These are phyloP conservation scores for Aspergillus novoparasiticus DNA, from an alignment of 2,329 filamentous ascomycete genomes.

Conservation along the genomic window DNA sequence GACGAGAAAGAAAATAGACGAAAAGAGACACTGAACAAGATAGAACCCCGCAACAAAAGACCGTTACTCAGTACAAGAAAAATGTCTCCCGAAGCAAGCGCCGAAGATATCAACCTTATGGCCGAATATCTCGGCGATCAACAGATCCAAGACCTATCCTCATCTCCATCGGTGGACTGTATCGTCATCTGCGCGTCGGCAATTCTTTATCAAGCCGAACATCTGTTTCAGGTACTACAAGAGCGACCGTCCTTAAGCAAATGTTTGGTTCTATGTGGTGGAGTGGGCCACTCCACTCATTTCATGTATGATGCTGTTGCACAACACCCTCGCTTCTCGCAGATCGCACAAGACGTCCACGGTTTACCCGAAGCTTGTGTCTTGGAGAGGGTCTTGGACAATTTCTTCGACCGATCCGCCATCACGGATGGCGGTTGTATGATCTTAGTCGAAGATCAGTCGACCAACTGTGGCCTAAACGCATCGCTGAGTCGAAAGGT, in stretches of 20 bases:
- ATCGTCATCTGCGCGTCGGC: background rate
- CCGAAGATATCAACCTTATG: background rate
- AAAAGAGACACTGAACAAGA: background rate
- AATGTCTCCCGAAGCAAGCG: background rate
- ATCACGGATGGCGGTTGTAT: conserved; percentile 29
- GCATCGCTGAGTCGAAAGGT: conserved; percentile 40
- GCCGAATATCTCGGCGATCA: background rate
- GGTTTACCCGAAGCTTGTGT: conserved; percentile 46
- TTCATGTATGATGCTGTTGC: conserved; percentile 46
- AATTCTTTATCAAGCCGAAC: background rate
- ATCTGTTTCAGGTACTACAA: background rate
- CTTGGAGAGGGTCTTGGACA: conserved; percentile 41
- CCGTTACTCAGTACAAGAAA: background rate
- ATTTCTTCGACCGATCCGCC: conserved; percentile 32
- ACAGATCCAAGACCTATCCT: background rate
- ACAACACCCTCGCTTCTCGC: conserved; percentile 30
- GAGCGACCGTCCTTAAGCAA: conserved; percentile 14
- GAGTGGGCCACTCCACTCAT: conserved; percentile 50
- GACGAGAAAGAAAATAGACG: background rate
- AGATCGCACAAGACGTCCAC: conserved; percentile 31
- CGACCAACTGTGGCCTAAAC: conserved; percentile 52
- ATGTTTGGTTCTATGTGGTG: conserved; percentile 47
- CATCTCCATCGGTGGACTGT: background rate
- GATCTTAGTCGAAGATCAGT: conserved; percentile 47
- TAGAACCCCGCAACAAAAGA: background rate